phyloP scores from a whole-genome alignment of 1,284 basidiomycete genomes.

The Ceratorhiza oryzae-sativae region DNA sequence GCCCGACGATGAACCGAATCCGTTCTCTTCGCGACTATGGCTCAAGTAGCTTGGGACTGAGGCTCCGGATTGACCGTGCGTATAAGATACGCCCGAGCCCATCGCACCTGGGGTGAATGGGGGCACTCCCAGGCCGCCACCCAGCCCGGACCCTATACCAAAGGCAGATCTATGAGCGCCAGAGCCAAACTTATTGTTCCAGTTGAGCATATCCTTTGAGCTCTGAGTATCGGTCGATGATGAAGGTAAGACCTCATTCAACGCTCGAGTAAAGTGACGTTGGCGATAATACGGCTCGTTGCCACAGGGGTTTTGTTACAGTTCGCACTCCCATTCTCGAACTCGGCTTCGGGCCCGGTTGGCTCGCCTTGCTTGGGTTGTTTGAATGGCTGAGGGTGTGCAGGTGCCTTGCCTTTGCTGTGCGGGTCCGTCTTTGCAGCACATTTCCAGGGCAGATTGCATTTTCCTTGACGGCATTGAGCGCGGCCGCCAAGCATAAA shows the following conservation, averaged over 20 bases:
- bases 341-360: not conserved
- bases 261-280: conserved; percentile 79
- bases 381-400: not conserved
- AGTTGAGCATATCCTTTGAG: conserved; percentile 80
- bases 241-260: conserved; percentile 86
- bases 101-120: not conserved
- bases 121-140: not conserved
- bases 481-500: conserved; percentile 85
- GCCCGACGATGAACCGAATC: too few relatives aligned
- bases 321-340: conserved; percentile 39
- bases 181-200: conserved; percentile 93
- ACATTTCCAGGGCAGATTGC: conserved; percentile 75
- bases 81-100: not conserved
- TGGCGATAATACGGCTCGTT: conserved; percentile 57
- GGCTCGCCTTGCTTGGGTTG: not conserved
- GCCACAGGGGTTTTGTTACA: conserved; percentile 39
- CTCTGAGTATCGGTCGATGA: conserved; percentile 77
- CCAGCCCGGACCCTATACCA: not conserved
- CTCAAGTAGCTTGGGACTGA: not conserved
- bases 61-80: not conserved
- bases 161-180: conserved; percentile 41
- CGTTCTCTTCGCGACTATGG: too few relatives aligned
- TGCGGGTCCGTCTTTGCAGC: not conserved
- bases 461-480: conserved; percentile 86
- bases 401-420: not conserved